Evolutionary conservation across 2,329 filamentous ascomycete species (phyloP).

Genomic region (Parafenestella ontariensis): DNA sequence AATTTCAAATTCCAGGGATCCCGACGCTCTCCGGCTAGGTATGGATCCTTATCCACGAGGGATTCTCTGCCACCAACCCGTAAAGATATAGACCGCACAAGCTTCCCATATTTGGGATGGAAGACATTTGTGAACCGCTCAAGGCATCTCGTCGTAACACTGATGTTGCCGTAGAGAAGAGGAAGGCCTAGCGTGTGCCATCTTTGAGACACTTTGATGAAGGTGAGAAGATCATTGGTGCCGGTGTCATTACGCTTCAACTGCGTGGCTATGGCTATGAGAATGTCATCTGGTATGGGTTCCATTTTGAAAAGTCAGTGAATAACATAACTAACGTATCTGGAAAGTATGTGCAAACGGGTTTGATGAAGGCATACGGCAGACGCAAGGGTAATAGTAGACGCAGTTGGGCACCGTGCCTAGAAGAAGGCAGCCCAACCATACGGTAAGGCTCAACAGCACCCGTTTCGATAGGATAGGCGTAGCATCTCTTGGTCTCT

Average conservation of each 20-base stretch:
- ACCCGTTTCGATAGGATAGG: too few relatives aligned
- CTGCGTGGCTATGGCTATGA: neutral
- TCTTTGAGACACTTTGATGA: neutral
- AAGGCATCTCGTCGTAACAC: neutral
- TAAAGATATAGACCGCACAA: neutral
- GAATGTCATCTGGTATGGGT: neutral
- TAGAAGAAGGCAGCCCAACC: too few relatives aligned
- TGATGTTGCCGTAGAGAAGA: neutral
- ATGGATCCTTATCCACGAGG: neutral
- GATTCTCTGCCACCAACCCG: neutral
- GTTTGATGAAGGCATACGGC: too few relatives aligned
- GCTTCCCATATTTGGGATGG: neutral
- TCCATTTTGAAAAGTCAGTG: neutral
- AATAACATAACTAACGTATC: neutral
- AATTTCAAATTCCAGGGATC: neutral
- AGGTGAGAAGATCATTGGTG: neutral
- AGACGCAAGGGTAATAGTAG: too few relatives aligned
- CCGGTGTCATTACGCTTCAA: neutral
- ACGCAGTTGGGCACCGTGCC: too few relatives aligned
- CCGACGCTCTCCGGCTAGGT: neutral
- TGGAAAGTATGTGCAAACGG: neutral
- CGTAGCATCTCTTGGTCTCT: too few relatives aligned
- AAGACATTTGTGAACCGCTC: neutral
- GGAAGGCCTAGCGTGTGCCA: neutral
- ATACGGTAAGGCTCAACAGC: too few relatives aligned